Percentiles rank a stretch among this genome's conserved stretches.
phyloP scores from a whole-genome alignment of 2,329 filamentous ascomycete genomes.

The Zymoseptoria passerinii region DNA sequence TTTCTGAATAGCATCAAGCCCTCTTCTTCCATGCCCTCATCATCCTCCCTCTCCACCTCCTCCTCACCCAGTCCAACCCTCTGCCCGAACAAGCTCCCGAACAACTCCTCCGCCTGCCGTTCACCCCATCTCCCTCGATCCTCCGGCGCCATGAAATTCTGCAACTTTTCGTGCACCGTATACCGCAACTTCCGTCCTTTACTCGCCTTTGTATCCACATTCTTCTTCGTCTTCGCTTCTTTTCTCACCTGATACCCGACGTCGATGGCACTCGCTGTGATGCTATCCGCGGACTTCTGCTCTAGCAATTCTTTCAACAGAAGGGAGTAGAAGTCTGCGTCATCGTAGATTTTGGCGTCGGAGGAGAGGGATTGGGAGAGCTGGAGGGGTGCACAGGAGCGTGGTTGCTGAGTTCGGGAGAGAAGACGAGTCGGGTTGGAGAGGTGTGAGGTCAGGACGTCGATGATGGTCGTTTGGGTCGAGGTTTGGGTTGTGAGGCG shows the following conservation, averaged over 20 bases:
- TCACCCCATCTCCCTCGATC: conserved; percentile 73
- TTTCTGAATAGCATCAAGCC: conserved; percentile 28
- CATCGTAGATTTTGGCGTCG: conserved; percentile 69
- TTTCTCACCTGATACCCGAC: conserved; percentile 44
- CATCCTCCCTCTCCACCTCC: conserved; percentile 26
- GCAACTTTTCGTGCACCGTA: conserved; percentile 91
- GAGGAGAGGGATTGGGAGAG: conserved; percentile 39
- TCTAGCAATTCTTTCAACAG: conserved; percentile 90
- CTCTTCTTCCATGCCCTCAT: conserved; percentile 20
- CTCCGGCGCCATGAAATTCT: conserved; percentile 96
- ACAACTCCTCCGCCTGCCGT: conserved; percentile 60
- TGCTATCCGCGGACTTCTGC: conserved; percentile 58
- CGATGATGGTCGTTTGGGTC: conserved; percentile 57
- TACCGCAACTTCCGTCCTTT: conserved; percentile 93
- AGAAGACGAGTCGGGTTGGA: conserved; percentile 57
- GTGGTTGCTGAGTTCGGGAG: conserved; percentile 60
- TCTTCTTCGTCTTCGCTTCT: conserved; percentile 74
- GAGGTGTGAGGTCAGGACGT: conserved; percentile 61
- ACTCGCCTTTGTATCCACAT: conserved; percentile 86
- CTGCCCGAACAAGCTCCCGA: conserved; percentile 43
- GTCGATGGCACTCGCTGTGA: conserved; percentile 34
- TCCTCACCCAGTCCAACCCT: conserved; percentile 38
- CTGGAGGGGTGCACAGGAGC: conserved; percentile 69
- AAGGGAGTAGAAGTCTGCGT: conserved; percentile 89
- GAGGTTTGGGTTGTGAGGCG: conserved; percentile 50